Evolutionary conservation across 2,329 filamentous ascomycete genomes (phyloP).

Genomic region (Colletotrichum endophyticum): DNA sequence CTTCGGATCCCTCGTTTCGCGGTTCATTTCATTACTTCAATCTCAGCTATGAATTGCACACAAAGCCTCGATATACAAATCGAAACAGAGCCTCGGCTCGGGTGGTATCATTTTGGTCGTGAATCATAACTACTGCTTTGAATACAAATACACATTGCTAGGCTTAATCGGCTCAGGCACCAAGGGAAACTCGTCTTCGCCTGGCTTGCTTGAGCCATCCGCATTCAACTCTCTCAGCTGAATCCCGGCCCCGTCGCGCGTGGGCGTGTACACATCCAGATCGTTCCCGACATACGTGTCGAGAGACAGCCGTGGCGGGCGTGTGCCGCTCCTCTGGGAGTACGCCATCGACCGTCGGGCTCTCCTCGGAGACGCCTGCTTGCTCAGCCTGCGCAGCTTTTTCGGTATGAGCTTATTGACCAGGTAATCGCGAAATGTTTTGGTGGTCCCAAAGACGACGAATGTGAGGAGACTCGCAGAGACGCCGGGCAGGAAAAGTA

Average conservation of each 20-base stretch:
- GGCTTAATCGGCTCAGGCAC: background rate
- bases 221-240: constrained; percentile 2
- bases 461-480: constrained; percentile 27
- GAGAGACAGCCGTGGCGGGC: constrained; percentile 1
- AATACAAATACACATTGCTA: constrained; percentile 7
- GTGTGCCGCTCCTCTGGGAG: background rate
- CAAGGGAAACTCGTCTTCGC: constrained; percentile 5
- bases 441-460: constrained; percentile 29
- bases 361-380: background rate
- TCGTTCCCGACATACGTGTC: background rate
- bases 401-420: constrained; percentile 21
- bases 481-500: constrained; percentile 30
- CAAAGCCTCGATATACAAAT: background rate
- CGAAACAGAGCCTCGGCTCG: background rate
- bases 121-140: constrained; percentile 16
- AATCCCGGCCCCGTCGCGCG: background rate
- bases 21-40: background rate
- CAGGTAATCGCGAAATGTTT: constrained; percentile 26
- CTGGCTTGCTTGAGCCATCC: background rate
- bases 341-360: background rate
- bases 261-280: background rate
- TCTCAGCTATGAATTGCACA: background rate
- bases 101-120: constrained; percentile 17
- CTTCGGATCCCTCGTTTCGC: background rate
- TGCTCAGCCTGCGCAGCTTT: background rate